Evolutionary conservation across 2,329 filamentous ascomycete genomes (phyloP).

Genomic region (Fusarium nurragi): DNA sequence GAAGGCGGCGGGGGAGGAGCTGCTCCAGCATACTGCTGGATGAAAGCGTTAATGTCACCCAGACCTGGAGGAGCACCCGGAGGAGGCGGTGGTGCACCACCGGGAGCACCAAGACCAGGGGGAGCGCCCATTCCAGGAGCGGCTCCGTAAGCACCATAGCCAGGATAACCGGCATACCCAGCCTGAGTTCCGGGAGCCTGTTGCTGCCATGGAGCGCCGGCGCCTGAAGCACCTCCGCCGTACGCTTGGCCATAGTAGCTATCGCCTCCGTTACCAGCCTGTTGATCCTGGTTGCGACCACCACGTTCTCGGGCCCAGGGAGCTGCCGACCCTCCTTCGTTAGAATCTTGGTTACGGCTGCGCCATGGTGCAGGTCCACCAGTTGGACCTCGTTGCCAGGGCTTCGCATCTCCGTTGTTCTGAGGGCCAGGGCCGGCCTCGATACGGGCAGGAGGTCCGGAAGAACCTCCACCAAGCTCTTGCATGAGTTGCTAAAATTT

Average conservation of each 20-base stretch:
- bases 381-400: conserved; percentile 88
- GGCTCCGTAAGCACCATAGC: conserved; percentile 61
- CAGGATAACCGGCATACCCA: conserved; percentile 64
- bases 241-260: conserved; percentile 47
- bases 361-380: conserved; percentile 87
- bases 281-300: conserved; percentile 57
- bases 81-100: conserved; percentile 58
- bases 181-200: conserved; percentile 63
- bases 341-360: conserved; percentile 62
- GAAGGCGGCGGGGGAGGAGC: conserved; percentile 69
- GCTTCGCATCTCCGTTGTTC: conserved; percentile 73
- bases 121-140: conserved; percentile 54
- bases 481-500: conserved; percentile 86
- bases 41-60: conserved; percentile 70
- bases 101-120: conserved; percentile 56
- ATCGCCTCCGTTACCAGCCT: conserved; percentile 44
- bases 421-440: conserved; percentile 78
- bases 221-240: conserved; percentile 43
- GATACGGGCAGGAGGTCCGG: conserved; percentile 79
- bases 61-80: conserved; percentile 61
- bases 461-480: conserved; percentile 78
- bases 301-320: conserved; percentile 72
- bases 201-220: conserved; percentile 63
- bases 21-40: conserved; percentile 70
- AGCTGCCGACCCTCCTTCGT: conserved; percentile 60